Base-by-base conservation (phyloP, 2,329 filamentous ascomycete species). In the Thielaviopsis populi region DNA sequence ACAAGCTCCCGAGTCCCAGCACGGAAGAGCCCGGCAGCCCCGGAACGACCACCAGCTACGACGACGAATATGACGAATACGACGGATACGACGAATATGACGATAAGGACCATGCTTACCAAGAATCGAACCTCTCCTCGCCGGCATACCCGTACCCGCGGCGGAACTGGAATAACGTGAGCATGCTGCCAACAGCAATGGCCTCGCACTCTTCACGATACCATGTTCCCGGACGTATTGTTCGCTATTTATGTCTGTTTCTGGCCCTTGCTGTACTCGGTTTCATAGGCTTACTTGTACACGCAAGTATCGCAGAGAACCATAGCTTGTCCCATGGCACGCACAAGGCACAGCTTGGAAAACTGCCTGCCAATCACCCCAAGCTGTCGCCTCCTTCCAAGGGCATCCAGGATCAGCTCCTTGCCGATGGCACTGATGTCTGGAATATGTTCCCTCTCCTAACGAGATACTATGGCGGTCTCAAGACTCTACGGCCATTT, bases 381-480 rank as follows among this genome's bases (percentile, higher is more conserved):
- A 56, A 30, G 24, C 53, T 56, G 3, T 30, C 53, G 13, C 53
- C 53, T 7, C 53, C 24, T 8, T 17, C 53, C 27, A 30, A 56
- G 24, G n/a, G 37, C 6, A 37, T 56, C 15, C 53, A 56, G 19
- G 53, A 56, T 15, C 27, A 56, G 27, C 17, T 56, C 27, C 53
- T 56, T 19, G 11, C 27, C 53, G 53, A 56, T 2, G 53, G 37
- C n/a, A 33, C 53, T 0, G 74, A 82, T 6, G 8, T 56, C 4
- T 97, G 91, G 91, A 89, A 95, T 72, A 82, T 81, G 10, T 97
- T 95, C 71, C 83, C 85, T 0, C 95, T 96, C 70, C 74, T 99
- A 67, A 86, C 86, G 66, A 82, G 91, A 67, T 99, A 96, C 72
- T 94, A 96, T 72, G 92, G 91, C 15, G 94, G 94, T 0, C 80